Evolutionary conservation across 345 rosid species (phyloP).

Genomic region (Microcos paniculata): DNA sequence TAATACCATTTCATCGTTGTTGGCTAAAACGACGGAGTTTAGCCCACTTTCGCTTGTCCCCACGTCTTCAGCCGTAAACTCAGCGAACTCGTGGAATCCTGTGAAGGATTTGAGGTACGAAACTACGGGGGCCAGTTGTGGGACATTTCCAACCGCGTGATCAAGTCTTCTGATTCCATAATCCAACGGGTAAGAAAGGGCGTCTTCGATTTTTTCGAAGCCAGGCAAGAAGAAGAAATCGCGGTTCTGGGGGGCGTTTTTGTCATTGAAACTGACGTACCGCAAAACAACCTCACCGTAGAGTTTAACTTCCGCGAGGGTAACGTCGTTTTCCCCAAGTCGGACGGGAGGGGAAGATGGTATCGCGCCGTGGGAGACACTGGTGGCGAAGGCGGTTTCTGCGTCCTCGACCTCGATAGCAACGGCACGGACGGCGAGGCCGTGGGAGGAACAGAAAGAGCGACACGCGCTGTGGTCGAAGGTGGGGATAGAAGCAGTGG

Average conservation of each 20-base stretch:
- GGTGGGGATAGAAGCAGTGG: constrained; percentile 61
- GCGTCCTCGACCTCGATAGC: constrained; percentile 79
- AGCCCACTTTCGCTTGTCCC: constrained; percentile 88
- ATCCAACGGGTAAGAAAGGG: constrained; percentile 60
- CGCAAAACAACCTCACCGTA: constrained; percentile 88
- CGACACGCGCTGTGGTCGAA: constrained; percentile 41
- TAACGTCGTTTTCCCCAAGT: constrained; percentile 43
- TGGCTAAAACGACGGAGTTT: constrained; percentile 76
- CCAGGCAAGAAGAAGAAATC: constrained; percentile 53
- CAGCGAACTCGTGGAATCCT: constrained; percentile 91
- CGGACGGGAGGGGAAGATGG: constrained; percentile 47
- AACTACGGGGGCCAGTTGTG: constrained; percentile 62
- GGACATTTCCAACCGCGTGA: constrained; percentile 93
- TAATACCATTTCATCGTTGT: constrained; percentile 74
- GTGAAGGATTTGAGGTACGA: constrained; percentile 66
- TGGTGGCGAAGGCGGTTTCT: constrained; percentile 51
- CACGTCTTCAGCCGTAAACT: constrained; percentile 92
- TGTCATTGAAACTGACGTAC: constrained; percentile 59
- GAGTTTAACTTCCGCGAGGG: constrained; percentile 67
- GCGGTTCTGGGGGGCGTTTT: background rate
- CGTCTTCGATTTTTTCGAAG: constrained; percentile 51
- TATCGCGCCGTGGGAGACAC: constrained; percentile 64
- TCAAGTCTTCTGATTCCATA: constrained; percentile 76
- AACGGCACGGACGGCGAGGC: constrained; percentile 71
- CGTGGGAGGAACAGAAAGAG: constrained; percentile 61